These are phyloP conservation scores for Triangularia setosa DNA, from an alignment of 2,329 filamentous ascomycete genomes.

Conservation along the genomic window DNA sequence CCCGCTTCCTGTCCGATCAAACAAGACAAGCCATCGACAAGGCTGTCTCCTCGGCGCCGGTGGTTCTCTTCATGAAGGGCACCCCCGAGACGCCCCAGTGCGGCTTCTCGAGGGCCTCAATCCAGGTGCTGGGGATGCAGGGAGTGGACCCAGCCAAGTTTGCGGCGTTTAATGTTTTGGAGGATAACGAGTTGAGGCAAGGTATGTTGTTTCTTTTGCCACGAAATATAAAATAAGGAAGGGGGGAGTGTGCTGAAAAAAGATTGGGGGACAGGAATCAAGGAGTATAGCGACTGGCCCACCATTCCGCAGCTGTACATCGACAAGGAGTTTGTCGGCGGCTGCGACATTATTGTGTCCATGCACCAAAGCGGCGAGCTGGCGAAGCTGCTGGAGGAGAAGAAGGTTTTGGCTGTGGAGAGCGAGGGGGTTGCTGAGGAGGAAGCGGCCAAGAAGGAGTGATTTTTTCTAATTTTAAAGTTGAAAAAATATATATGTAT, in stretches of 20 bases:
- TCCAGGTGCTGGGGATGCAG: constrained; percentile 92
- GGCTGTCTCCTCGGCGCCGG: constrained; percentile 79
- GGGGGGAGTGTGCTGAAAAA: constrained; percentile 9
- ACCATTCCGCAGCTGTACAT: constrained; percentile 97
- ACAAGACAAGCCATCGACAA: constrained; percentile 83
- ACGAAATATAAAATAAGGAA: background rate
- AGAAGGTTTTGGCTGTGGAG: constrained; percentile 69
- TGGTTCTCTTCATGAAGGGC: constrained; percentile 94
- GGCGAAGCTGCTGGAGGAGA: constrained; percentile 87
- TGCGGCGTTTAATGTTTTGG: constrained; percentile 95
- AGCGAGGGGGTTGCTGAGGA: constrained; percentile 46
- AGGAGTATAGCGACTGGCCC: constrained; percentile 98
- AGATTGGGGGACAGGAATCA: constrained; percentile 64
- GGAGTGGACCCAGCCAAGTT: constrained; percentile 95
- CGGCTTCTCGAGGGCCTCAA: constrained; percentile 86
- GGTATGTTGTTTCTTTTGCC: constrained; percentile 44
- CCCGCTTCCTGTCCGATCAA: constrained; percentile 73
- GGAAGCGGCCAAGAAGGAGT: constrained; percentile 35
- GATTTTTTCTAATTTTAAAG: constrained; percentile 6
- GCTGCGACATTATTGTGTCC: constrained; percentile 93
- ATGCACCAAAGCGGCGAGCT: constrained; percentile 97
- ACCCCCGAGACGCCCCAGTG: constrained; percentile 79
- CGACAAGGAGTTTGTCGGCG: constrained; percentile 91
- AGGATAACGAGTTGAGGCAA: constrained; percentile 79
- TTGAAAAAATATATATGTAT: background rate